These are phyloP conservation scores for Athelia sp. DNA, from an alignment of 1,284 basidiomycete species.

Conservation along the genomic window DNA sequence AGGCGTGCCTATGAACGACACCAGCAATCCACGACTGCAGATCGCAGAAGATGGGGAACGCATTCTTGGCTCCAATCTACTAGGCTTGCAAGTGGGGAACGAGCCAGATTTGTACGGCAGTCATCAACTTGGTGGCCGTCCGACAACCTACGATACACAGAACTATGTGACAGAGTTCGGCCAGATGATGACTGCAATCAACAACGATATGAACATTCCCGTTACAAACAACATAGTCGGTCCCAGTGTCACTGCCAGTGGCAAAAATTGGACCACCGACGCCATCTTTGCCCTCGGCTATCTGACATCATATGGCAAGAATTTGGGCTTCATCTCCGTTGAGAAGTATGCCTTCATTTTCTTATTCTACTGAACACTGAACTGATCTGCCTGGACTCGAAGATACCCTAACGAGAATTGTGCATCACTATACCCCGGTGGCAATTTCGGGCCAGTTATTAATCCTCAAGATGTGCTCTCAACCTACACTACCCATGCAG, in stretches of 20 bases:
- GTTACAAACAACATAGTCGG: constrained; percentile 36
- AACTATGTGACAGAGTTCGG: constrained; percentile 44
- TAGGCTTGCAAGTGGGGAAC: constrained; percentile 46
- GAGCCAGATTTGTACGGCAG: constrained; percentile 50
- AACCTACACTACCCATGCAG: constrained; percentile 39
- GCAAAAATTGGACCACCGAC: constrained; percentile 32
- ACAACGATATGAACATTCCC: constrained; percentile 23
- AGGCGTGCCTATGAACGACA: constrained; percentile 45
- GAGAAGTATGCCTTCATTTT: background rate
- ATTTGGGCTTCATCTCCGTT: background rate
- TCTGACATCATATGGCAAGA: background rate
- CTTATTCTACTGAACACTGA: too few species aligned
- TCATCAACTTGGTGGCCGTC: constrained; percentile 20
- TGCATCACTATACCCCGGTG: constrained; percentile 38
- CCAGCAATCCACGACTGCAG: constrained; percentile 36
- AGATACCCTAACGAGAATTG: constrained; percentile 45
- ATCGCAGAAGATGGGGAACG: constrained; percentile 40
- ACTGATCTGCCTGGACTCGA: too few species aligned
- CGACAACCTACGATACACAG: constrained; percentile 27
- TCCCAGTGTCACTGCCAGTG: constrained; percentile 36
- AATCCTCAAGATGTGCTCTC: constrained; percentile 38
- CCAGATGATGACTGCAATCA: constrained; percentile 28
- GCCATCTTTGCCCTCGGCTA: constrained; percentile 19
- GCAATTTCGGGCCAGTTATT: constrained; percentile 19
- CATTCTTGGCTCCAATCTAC: constrained; percentile 36